These are phyloP conservation scores for Posidonia oceanica DNA, from an alignment of 116 monocot species.

Conservation along the genomic window DNA sequence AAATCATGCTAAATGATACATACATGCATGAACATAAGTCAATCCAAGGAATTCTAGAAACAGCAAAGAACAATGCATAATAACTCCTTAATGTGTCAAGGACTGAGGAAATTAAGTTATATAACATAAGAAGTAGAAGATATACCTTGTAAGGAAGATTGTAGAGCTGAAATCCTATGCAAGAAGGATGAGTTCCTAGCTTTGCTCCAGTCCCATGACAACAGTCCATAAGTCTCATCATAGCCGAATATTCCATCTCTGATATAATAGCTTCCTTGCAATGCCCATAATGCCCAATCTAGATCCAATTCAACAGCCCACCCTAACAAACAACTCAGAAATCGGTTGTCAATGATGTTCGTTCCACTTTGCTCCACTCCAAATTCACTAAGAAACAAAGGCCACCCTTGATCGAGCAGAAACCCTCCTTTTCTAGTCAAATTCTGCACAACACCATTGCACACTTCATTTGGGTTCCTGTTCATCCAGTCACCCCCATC, in stretches of 20 bases:
- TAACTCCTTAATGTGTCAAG: too few relatives aligned
- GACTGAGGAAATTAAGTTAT: too few relatives aligned
- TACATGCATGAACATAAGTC: too few relatives aligned
- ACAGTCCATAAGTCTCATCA: conserved; percentile 56
- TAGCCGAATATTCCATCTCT: conserved; percentile 38
- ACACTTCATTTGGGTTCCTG: conserved; percentile 53
- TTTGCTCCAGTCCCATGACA: conserved; percentile 36
- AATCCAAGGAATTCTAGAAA: too few relatives aligned
- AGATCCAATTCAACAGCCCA: conserved; percentile 52
- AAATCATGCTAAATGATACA: too few relatives aligned
- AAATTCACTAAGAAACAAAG: conserved; percentile 77
- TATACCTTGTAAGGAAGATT: conserved; percentile 39
- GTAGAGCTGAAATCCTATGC: conserved; percentile 33
- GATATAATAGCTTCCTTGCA: conserved; percentile 76
- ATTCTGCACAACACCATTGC: conserved; percentile 16
- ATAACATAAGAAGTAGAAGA: background rate
- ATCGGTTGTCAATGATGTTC: conserved; percentile 43
- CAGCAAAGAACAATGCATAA: too few relatives aligned
- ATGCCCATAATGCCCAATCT: conserved; percentile 69
- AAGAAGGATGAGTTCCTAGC: conserved; percentile 38
- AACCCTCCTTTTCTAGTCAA: conserved; percentile 44
- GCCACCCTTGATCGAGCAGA: conserved; percentile 41
- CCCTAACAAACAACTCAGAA: conserved; percentile 39
- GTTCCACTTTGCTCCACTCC: conserved; percentile 49
- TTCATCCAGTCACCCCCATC: conserved; percentile 38